A percentile compares a stretch with the other conserved stretches of the same genome.
phyloP scores from a whole-genome alignment of 2,329 filamentous ascomycete genomes.

The Scedosporium minutisporum region DNA sequence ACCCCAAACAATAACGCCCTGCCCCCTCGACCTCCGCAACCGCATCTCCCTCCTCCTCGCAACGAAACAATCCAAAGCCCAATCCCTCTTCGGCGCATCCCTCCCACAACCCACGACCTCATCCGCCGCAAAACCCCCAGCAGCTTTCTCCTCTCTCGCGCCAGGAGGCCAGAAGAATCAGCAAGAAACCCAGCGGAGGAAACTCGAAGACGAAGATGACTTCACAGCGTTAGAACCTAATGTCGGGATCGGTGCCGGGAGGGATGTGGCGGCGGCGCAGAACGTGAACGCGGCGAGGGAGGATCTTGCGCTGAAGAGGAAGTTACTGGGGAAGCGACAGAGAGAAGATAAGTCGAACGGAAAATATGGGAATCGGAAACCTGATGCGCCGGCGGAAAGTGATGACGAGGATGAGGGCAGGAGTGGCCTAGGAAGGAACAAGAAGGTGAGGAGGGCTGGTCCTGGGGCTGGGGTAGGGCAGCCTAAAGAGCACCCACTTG shows the following conservation, averaged over 20 bases:
- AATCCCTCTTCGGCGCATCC: slow-evolving; percentile 15
- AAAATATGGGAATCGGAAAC: slow-evolving; percentile 5
- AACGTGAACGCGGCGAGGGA: slow-evolving; percentile 14
- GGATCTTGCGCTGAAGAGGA: slow-evolving; percentile 21
- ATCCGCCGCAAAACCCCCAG: not conserved
- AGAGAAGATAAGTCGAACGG: slow-evolving; percentile 5
- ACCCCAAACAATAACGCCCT: slow-evolving; percentile 23
- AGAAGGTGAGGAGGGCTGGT: slow-evolving; percentile 16
- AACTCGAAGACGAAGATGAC: slow-evolving; percentile 32
- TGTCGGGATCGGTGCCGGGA: not conserved
- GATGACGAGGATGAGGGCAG: slow-evolving; percentile 25
- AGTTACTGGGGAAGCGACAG: slow-evolving; percentile 17
- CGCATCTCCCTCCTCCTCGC: slow-evolving; percentile 29
- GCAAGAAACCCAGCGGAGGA: slow-evolving; percentile 16
- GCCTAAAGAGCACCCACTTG: not conserved
- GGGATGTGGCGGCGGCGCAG: slow-evolving; percentile 11
- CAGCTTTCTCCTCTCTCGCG: not conserved
- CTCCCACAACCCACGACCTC: slow-evolving; percentile 7
- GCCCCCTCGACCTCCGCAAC: slow-evolving; percentile 30
- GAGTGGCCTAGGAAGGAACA: slow-evolving; percentile 27
- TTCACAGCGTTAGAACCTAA: slow-evolving; percentile 12
- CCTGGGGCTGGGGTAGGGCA: not conserved
- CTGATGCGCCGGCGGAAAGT: slow-evolving; percentile 18
- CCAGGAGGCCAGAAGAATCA: slow-evolving; percentile 13
- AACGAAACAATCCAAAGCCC: slow-evolving; percentile 23